These are phyloP conservation scores for Hypholoma fasciculare DNA, from an alignment of 768 basidiomycete species.

Conservation along the genomic window DNA sequence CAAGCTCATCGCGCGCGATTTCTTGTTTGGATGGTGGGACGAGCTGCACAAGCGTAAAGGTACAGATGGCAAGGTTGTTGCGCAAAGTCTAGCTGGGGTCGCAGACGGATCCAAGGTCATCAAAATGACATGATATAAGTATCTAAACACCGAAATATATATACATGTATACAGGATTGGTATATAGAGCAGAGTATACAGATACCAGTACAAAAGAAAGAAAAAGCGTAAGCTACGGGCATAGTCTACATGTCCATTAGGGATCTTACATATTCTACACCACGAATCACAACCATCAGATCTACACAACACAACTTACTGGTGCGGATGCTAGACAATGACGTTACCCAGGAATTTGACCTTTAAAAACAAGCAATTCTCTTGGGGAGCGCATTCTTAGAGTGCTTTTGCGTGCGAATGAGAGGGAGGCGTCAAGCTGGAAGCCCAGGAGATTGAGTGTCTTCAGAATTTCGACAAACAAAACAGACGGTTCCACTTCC, in stretches of 20 bases:
- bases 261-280: background rate
- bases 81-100: constrained; percentile 62
- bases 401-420: constrained; percentile 50
- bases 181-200: background rate
- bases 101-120: constrained; percentile 76
- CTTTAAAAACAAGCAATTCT: constrained; percentile 28
- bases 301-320: constrained; percentile 2
- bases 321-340: background rate
- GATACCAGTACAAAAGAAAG: constrained; percentile 8
- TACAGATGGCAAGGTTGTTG: constrained; percentile 55
- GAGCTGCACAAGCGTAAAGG: constrained; percentile 68
- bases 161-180: background rate
- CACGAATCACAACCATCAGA: background rate
- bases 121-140: constrained; percentile 30
- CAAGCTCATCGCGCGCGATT: constrained; percentile 95
- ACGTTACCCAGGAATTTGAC: background rate
- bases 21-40: constrained; percentile 99
- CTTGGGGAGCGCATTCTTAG: constrained; percentile 43
- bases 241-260: background rate
- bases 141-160: background rate
- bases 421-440: constrained; percentile 66
- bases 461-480: constrained; percentile 64
- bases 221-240: background rate
- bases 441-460: constrained; percentile 58
- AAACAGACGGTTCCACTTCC: constrained; percentile 51